Base-by-base conservation (phyloP, 2,329 filamentous ascomycete species). In the Aureobasidium pullulans region DNA sequence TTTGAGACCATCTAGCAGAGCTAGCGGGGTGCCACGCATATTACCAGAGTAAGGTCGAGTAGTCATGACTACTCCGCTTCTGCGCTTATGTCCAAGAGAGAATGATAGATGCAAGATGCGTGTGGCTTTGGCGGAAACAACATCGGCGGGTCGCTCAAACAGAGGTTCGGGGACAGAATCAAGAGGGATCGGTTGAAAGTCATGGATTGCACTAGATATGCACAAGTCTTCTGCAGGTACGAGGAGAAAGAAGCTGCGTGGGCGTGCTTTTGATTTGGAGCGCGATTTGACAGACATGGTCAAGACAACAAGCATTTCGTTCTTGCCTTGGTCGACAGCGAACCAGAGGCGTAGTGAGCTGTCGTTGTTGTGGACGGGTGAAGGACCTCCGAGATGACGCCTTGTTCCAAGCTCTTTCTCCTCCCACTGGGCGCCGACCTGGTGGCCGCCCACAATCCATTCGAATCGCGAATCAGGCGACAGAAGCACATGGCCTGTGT, bases 221-320 rank as follows among this genome's bases (percentile, higher is more conserved):
- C 42, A 7, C 28, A 57, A 29, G 19, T 39, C 40, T 31, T 57
- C 42, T 29, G 53, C 53, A n/a, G 53, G 53, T 3, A 57, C 31
- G 42, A 57, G 15, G 13, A 57, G 16, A 19, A 46, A 57, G 40
- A 57, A 46, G 42, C 31, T 34, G 40, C 53, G 53, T 15, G 53
- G 42, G 23, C 50, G 50, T 15, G 53, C 40, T 31, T 47, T 57
- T 11, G 53, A 36, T 31, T 31, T 47, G 6, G 42, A 16, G 5
- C 53, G 40, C 31, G 15, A 23, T 15, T 57, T 57, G 53, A 57
- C 53, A 5, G 53, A 57, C 16, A 37, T 32, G 19, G 53, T 57
- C 29, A 57, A 9, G 11, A 47, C 11, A 13, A 47, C 53, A n/a
- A 57, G 10, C 31, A 29, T 10, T 31, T 57, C 40, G 6, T 57